Evolutionary conservation across 352 stramenopile genomes (phyloP).

Genomic region (Plasmopara muralis): DNA sequence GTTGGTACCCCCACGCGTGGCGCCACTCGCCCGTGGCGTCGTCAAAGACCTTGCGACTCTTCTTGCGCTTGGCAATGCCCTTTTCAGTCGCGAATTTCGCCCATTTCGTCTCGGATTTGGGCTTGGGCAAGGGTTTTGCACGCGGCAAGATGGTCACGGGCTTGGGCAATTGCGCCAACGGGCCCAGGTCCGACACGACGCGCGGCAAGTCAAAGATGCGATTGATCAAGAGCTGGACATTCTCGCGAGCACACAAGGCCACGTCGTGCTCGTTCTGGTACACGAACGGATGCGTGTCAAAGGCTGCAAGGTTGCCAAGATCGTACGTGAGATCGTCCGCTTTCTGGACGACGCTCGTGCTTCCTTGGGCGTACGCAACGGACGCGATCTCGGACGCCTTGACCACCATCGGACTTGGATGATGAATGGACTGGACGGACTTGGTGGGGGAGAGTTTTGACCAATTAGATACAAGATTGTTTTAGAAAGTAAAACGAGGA

Average conservation of each 20-base stretch:
- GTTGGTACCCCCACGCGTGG: slow-evolving; percentile 91
- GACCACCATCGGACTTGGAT: slow-evolving; percentile 33
- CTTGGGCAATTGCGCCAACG: slow-evolving; percentile 76
- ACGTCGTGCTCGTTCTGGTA: slow-evolving; percentile 86
- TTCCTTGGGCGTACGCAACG: slow-evolving; percentile 53
- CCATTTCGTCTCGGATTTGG: slow-evolving; percentile 97
- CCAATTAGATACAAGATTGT: too few relatives aligned
- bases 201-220: slow-evolving; percentile 88
- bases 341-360: slow-evolving; percentile 64
- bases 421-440: too few relatives aligned
- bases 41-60: slow-evolving; percentile 95
- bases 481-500: too few relatives aligned
- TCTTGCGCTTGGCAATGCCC: slow-evolving; percentile 96
- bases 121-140: slow-evolving; percentile 86
- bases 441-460: too few relatives aligned
- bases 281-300: slow-evolving; percentile 84
- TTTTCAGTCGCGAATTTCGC: slow-evolving; percentile 98
- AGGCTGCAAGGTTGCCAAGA: slow-evolving; percentile 83
- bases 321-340: slow-evolving; percentile 86
- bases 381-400: slow-evolving; percentile 82
- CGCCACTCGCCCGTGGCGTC: slow-evolving; percentile 92
- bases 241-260: slow-evolving; percentile 84
- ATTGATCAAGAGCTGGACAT: slow-evolving; percentile 91
- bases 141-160: slow-evolving; percentile 69
- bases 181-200: slow-evolving; percentile 90